A percentile compares a stretch with the other conserved stretches of the same genome.
These are phyloP conservation scores for Earliella scabrosa DNA, from an alignment of 1,284 basidiomycete species.

Conservation along the genomic window DNA sequence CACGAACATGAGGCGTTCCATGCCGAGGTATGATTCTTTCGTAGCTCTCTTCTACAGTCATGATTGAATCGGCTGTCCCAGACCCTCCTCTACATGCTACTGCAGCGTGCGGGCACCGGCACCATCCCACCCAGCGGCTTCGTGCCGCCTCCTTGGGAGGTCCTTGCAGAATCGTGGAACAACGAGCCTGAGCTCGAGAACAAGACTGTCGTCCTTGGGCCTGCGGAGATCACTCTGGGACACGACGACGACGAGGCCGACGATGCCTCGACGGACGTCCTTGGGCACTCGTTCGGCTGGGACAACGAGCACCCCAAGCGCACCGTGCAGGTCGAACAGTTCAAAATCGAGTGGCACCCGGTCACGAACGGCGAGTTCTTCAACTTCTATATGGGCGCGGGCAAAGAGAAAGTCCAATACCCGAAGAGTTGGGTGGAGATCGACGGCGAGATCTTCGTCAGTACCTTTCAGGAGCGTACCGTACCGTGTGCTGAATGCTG, in stretches of 20 bases:
- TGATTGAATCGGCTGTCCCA: constrained; percentile 29
- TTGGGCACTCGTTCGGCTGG: constrained; percentile 88
- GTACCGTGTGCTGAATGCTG: neutral
- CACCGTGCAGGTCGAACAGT: constrained; percentile 56
- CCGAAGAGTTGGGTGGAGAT: constrained; percentile 74
- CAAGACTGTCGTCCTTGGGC: constrained; percentile 60
- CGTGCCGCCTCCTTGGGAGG: constrained; percentile 74
- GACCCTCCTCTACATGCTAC: constrained; percentile 94
- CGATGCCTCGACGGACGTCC: constrained; percentile 54
- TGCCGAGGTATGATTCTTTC: constrained; percentile 57
- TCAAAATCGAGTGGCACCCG: constrained; percentile 84
- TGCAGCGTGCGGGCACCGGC: constrained; percentile 78
- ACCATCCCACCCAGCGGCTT: constrained; percentile 84
- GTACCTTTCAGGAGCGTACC: constrained; percentile 18
- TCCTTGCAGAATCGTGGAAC: constrained; percentile 72
- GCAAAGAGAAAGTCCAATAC: constrained; percentile 44
- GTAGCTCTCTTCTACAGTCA: neutral
- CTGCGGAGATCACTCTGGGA: constrained; percentile 70
- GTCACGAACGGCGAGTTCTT: constrained; percentile 85
- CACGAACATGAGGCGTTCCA: constrained; percentile 90
- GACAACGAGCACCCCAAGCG: constrained; percentile 89
- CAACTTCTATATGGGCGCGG: constrained; percentile 54
- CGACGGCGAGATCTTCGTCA: constrained; percentile 54
- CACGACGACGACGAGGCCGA: constrained; percentile 84
- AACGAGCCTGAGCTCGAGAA: constrained; percentile 45